Base-by-base conservation (phyloP, 1,284 basidiomycete genomes). In the Mycena citricolor region DNA sequence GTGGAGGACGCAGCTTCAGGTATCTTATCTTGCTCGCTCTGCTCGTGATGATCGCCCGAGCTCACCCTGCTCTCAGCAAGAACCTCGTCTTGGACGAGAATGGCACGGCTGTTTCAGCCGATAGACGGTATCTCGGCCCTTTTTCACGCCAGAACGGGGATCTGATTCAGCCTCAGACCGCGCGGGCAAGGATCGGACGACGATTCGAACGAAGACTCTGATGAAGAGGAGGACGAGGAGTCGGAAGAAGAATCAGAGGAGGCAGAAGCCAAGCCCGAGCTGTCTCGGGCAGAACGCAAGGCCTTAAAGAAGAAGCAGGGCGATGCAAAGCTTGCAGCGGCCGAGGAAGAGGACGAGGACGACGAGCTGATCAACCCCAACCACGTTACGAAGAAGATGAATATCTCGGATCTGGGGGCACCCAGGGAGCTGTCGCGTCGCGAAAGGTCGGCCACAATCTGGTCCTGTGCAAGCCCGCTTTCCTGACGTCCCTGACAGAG, bases 1-100 rank as follows among this genome's bases (percentile, higher is more conserved):
- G 91, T 49, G 91, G 91, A 33, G 91, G 91, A 42, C 79, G 91
- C 54, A 78, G 69, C 57, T 90, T 90, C 63, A 88, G 85, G 76
- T 86, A 60, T 17, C n/a, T n/a, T n/a, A n/a, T n/a, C n/a, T n/a
- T n/a, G n/a, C n/a, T n/a, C n/a, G n/a, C n/a, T n/a, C n/a, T n/a
- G n/a, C n/a, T n/a, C n/a, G n/a, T n/a, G n/a, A n/a, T n/a, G n/a
- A n/a, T n/a, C n/a, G n/a, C n/a, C n/a, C n/a, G n/a, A n/a, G n/a
- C n/a, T n/a, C n/a, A n/a, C n/a, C n/a, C n/a, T n/a, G n/a, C n/a
- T n/a, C n/a, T n/a, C 52, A 87, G 84, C 58, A 75, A 76, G 51
- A 61, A 83, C 55, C 71, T 88, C 58, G 65, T 61, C 2, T 63
- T 84, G 8, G 77, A 85, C 55, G 72, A 74, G 58, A 70, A 86